phyloP scores from a whole-genome alignment of 2,329 filamentous ascomycete genomes.

The Calcarisporium arbuscula region DNA sequence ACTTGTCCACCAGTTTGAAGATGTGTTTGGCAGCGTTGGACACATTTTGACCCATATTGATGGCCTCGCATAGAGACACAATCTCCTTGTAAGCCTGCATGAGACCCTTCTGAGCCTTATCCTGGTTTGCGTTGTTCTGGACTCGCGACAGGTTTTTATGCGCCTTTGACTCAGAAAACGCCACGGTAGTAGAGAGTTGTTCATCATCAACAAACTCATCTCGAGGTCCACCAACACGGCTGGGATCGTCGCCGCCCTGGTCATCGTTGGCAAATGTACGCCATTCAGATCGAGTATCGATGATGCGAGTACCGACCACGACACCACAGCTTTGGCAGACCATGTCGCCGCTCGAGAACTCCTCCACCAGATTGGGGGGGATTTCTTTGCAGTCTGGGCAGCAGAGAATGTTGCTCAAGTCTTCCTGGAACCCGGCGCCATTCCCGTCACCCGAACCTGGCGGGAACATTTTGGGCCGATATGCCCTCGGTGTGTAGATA shows the following conservation, averaged over 20 bases:
- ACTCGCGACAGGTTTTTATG: slow-evolving; percentile 73
- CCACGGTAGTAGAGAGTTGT: slow-evolving; percentile 83
- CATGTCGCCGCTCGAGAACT: slow-evolving; percentile 86
- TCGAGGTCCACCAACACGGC: slow-evolving; percentile 90
- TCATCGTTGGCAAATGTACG: slow-evolving; percentile 98
- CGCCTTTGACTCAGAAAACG: slow-evolving; percentile 68
- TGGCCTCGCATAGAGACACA: slow-evolving; percentile 76
- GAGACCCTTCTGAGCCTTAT: slow-evolving; percentile 78
- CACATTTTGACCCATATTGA: slow-evolving; percentile 73
- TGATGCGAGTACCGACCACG: slow-evolving; percentile 82
- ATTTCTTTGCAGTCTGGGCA: slow-evolving; percentile 88
- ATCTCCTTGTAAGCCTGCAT: slow-evolving; percentile 87
- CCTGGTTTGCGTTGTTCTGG: slow-evolving; percentile 77
- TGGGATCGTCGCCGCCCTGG: slow-evolving; percentile 91
- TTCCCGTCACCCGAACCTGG: slow-evolving; percentile 26
- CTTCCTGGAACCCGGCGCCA: slow-evolving; percentile 59
- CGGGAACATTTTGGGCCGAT: slow-evolving; percentile 41
- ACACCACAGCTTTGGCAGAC: slow-evolving; percentile 89
- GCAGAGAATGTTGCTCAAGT: slow-evolving; percentile 77
- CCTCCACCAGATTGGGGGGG: slow-evolving; percentile 89
- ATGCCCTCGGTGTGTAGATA: slow-evolving; percentile 36
- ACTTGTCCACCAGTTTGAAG: slow-evolving; percentile 90
- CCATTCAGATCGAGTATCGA: slow-evolving; percentile 97
- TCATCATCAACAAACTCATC: slow-evolving; percentile 87
- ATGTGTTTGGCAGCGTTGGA: slow-evolving; percentile 89